phyloP scores from a whole-genome alignment of 345 rosid species.

The Eucalyptus curtisii region DNA sequence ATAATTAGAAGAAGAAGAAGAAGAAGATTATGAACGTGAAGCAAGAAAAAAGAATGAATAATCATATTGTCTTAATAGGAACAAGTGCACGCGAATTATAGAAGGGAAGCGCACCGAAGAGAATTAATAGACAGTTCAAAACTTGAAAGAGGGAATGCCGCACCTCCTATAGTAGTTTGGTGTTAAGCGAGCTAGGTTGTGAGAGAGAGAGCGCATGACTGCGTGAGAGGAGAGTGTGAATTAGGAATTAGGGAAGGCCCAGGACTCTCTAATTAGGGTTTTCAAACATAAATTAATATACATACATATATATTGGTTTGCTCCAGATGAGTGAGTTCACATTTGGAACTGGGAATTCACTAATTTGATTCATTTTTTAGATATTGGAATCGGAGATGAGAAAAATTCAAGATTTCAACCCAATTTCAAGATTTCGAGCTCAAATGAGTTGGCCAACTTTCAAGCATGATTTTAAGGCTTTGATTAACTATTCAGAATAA shows the following conservation, averaged over 20 bases:
- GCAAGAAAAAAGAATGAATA: neutral
- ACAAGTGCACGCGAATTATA: neutral
- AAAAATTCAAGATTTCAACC: too few species aligned
- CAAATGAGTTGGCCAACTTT: too few species aligned
- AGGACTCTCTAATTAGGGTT: too few species aligned
- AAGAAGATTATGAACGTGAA: neutral
- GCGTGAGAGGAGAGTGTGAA: neutral
- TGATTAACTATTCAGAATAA: too few species aligned
- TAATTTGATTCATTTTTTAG: too few species aligned
- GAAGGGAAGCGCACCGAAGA: neutral
- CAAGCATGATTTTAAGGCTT: too few species aligned
- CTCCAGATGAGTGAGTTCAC: too few species aligned
- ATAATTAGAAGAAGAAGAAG: neutral
- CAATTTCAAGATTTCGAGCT: too few species aligned
- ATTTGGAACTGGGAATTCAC: too few species aligned
- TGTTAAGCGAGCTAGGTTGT: neutral
- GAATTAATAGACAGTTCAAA: neutral
- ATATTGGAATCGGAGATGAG: too few species aligned
- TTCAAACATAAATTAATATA: too few species aligned
- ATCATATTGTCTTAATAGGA: neutral
- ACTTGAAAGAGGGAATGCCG: neutral
- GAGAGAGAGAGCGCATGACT: neutral
- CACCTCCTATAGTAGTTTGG: neutral
- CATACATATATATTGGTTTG: too few species aligned
- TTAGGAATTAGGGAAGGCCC: neutral